phyloP scores from a whole-genome alignment of 1,284 basidiomycete species.

The Apiotrichum veenhuisii region DNA sequence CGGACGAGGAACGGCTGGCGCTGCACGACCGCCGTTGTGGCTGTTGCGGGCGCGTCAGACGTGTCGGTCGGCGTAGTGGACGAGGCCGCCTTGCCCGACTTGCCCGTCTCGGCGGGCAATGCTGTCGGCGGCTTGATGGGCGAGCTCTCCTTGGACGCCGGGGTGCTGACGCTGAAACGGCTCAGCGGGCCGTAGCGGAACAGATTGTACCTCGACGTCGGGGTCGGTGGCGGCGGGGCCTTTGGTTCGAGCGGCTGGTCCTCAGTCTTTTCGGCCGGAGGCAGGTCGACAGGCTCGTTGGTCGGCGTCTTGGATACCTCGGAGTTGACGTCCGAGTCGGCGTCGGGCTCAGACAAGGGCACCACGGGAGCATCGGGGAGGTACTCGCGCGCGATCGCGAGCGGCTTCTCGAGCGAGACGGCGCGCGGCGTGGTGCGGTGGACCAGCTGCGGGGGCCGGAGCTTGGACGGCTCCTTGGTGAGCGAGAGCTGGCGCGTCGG shows the following conservation, averaged over 20 bases:
- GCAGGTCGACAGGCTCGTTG: constrained; percentile 16
- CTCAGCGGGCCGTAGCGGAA: constrained; percentile 17
- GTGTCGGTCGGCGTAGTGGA: constrained; percentile 24
- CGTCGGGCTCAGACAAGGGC: constrained; percentile 2
- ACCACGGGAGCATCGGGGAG: constrained; percentile 14
- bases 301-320: constrained; percentile 17
- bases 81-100: constrained; percentile 24
- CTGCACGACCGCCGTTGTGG: too few species aligned
- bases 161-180: constrained; percentile 13
- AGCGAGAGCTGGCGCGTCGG: constrained; percentile 48
- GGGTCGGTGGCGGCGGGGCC: constrained; percentile 1
- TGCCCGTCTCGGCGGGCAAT: constrained; percentile 2
- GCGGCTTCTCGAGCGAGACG: constrained; percentile 27
- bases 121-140: constrained; percentile 8
- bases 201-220: constrained; percentile 15
- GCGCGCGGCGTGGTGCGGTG: constrained; percentile 12
- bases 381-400: constrained; percentile 34
- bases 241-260: not conserved
- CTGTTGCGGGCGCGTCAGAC: not conserved
- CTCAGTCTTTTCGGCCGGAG: constrained; percentile 1
- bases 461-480: constrained; percentile 13
- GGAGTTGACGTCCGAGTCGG: constrained; percentile 14
- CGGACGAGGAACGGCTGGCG: constrained; percentile 6
- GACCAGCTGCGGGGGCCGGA: constrained; percentile 36
- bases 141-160: constrained; percentile 12